Percentiles rank a stretch among this genome's conserved stretches.
These are phyloP conservation scores for Eimeria necatrix DNA, from an alignment of 169 alveolate genomes.

Conservation along the genomic window DNA sequence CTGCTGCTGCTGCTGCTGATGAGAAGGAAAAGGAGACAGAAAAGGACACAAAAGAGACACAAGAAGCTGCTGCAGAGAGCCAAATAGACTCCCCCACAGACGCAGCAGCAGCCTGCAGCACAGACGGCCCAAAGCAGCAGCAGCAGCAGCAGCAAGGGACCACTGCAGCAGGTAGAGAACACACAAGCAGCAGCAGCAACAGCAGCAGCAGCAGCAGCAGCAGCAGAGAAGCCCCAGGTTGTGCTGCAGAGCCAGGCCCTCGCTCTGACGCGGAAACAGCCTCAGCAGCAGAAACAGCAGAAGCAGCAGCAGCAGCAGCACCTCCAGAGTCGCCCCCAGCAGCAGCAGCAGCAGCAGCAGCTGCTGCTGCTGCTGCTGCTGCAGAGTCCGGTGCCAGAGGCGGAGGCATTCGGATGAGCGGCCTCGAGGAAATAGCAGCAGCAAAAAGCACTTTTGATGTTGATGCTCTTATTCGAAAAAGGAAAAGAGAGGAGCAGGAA, in stretches of 20 bases:
- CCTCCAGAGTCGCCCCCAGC: background rate
- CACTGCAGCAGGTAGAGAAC: background rate
- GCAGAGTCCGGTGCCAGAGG: background rate
- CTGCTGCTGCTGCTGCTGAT: background rate
- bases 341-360: conserved; percentile 2
- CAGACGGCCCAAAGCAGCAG: background rate
- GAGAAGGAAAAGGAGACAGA: background rate
- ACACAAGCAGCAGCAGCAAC: too few species aligned
- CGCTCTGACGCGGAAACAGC: background rate
- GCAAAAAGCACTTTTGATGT: background rate
- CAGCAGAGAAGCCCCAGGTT: background rate
- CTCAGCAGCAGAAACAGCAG: background rate
- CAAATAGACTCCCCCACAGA: background rate
- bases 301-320: background rate
- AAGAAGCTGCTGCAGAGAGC: background rate
- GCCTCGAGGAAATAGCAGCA: conserved; percentile 48
- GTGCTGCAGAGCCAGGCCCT: too few species aligned
- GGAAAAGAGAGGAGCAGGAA: conserved; percentile 60
- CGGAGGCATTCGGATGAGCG: conserved; percentile 24
- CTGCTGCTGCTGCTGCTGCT: conserved; percentile 20
- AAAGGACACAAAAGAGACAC: background rate
- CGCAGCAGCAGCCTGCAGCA: background rate
- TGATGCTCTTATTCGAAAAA: conserved; percentile 28
- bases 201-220: conserved; percentile 32
- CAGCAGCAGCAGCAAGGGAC: background rate